Percentiles rank a stretch among this genome's conserved stretches.
These are phyloP conservation scores for Cinnamomum chago DNA, from an alignment of 164 flowering plant species.

Conservation along the genomic window DNA sequence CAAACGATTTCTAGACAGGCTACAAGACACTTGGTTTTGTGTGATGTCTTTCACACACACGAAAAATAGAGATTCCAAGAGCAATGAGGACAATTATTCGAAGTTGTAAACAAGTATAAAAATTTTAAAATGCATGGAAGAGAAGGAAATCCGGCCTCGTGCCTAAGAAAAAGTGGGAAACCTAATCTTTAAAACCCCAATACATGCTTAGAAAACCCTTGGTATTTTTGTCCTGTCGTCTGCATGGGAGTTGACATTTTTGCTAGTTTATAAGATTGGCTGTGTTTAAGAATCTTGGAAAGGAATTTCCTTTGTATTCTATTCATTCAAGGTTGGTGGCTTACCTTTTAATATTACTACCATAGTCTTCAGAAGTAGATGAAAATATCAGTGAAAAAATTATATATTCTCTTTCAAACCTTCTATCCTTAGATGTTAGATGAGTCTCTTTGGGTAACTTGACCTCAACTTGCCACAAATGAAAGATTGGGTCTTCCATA, in stretches of 20 bases:
- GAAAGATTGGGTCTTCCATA: neutral
- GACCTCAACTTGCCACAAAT: neutral
- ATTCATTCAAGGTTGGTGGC: neutral
- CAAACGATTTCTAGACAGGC: neutral
- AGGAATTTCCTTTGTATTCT: neutral
- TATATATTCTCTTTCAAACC: neutral
- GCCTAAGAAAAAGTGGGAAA: neutral
- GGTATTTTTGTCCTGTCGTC: neutral
- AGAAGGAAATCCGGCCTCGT: neutral
- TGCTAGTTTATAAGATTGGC: neutral
- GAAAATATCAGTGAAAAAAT: too few species aligned
- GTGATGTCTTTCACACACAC: too few species aligned
- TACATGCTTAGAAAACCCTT: neutral
- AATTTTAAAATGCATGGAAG: neutral
- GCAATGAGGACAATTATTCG: neutral
- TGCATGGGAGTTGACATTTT: slow-evolving; percentile 1
- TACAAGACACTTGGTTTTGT: neutral
- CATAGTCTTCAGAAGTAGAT: neutral
- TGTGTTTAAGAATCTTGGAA: neutral
- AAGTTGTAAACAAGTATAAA: neutral
- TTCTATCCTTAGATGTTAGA: neutral
- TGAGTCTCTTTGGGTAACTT: neutral
- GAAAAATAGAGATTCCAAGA: neutral
- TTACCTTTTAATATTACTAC: neutral
- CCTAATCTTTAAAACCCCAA: neutral